Evolutionary conservation across 1,139 yeast genomes (phyloP), one percentile per base, ranked within the genome.

Genomic region (Entelexis paramagnoliae): DNA sequence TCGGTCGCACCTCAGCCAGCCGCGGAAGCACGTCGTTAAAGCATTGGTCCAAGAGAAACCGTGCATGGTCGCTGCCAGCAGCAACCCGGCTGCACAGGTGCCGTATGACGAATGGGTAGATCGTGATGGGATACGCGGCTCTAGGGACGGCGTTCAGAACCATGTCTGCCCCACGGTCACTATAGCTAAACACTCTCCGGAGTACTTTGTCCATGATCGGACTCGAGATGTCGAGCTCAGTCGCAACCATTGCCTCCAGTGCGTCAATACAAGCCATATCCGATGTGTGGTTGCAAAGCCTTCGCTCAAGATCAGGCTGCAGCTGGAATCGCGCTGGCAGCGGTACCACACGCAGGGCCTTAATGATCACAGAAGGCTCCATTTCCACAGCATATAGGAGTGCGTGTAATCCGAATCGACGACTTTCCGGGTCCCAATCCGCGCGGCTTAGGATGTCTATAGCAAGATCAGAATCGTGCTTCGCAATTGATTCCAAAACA

Each of bases 71-170:
- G 35, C 36, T 41, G 20, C 51, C 54, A 3, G 40, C 22, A 14
- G 50, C 50, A n/a, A 43, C 44, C 5, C 44, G 29, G 11, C 41
- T 40, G 24, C 53, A 48, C 16, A 58, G 49, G 20, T 48, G 44
- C n/a, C 50, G 41, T 5, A 58, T 54, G 17, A 59, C 7, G 33
- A 52, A 58, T 13, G 55, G 56, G 43, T 58, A 58, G 17, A 59
- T 51, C 7, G 48, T 49, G 2, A 28, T 36, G 14, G 61, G 53
- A 11, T 46, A 50, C 3, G 16, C 19, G 2, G 40, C 33, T 14
- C 29, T 29, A 1, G 28, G 17, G 4, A 39, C 40, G 2, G 41
- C 40, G 6, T 43, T 17, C 3, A 46, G 24, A 1, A 59, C 52
- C 9, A 26, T 11, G 6, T 26, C 24, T 2, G 53, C 50, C 1